These are phyloP conservation scores for Diaporthe sp. DNA, from an alignment of 2,329 filamentous ascomycete species.

Conservation along the genomic window DNA sequence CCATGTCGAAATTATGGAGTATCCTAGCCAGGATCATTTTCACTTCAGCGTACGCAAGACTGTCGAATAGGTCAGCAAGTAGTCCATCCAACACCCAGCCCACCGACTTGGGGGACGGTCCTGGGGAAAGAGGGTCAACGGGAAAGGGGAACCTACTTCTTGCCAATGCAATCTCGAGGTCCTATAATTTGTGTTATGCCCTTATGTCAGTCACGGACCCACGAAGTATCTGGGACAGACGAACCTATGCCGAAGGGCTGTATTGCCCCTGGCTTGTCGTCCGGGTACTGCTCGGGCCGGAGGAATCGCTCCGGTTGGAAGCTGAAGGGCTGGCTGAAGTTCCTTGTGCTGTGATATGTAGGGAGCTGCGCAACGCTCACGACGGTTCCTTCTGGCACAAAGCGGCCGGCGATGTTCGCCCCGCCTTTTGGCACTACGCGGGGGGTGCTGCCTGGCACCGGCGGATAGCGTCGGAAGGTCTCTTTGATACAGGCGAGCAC, in stretches of 20 bases:
- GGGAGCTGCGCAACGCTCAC: conserved; percentile 57
- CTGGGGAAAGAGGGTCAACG: background rate
- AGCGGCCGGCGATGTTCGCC: conserved; percentile 43
- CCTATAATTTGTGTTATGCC: conserved; percentile 43
- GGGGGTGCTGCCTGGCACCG: conserved; percentile 42
- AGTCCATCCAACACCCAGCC: background rate
- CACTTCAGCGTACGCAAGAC: conserved; percentile 62
- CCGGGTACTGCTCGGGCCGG: conserved; percentile 48
- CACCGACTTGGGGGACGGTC: background rate
- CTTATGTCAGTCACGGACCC: background rate
- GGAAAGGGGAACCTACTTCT: conserved; percentile 50
- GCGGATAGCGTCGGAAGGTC: conserved; percentile 47
- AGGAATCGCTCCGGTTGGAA: conserved; percentile 62
- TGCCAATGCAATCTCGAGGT: conserved; percentile 61
- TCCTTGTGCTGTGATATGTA: conserved; percentile 52
- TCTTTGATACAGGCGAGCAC: conserved; percentile 50
- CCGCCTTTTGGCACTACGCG: conserved; percentile 46
- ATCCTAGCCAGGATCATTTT: conserved; percentile 58
- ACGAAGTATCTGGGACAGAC: background rate
- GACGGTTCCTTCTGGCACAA: conserved; percentile 47
- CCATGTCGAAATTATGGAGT: conserved; percentile 60
- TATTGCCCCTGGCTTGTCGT: conserved; percentile 54
- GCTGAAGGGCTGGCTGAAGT: conserved; percentile 56
- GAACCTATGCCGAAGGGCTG: conserved; percentile 59
- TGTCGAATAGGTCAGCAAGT: conserved; percentile 36